Evolutionary conservation across 208 protist species (phyloP), one percentile per base, ranked within the genome.

Genomic region (Trypanosoma boissoni): DNA sequence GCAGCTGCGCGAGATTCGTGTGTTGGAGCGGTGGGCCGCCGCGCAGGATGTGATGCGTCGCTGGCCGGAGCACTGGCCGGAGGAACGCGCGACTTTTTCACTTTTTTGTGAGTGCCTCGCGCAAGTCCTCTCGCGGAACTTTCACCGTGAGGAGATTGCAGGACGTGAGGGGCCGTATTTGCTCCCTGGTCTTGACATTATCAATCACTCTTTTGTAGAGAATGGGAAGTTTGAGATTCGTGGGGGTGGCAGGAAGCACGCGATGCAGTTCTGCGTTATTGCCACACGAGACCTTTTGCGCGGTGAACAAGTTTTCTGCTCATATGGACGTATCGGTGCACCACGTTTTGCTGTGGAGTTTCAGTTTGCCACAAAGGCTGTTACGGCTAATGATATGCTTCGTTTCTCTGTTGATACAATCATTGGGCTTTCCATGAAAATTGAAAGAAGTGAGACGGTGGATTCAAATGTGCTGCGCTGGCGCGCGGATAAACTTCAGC

Each of bases 81-180:
- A 58, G 20, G 34, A 67, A 10, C n/a, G 53, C 8, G 72, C 68
- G 18, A 80, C 76, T 1, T 78, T 77, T 44, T 21, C 36, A 18
- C 72, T 91, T 36, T 94, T 88, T 51, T 82, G 60, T 53, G 74
- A 86, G 54, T 88, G 83, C 58, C 55, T 92, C 3, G 75, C 83
- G 16, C 84, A 92, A 42, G 84, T 94, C 10, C 70, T 82, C 32
- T 94, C 88, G 9, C 82, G 84, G 16, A 92, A 92, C 55, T 94
- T 94, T 62, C 82, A 92, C 64, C 78, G 88, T 12, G 88, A 94
- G 69, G 75, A 88, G 54, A 70, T 92, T 41, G 45, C 57, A 1
- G 80, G 78, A 6, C 82, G 84, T 37, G 84, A 94, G 58, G 88
- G 84, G 23, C 84, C 88, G 2, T 94, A 94, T 43, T 54, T 92